A percentile compares a stretch with the other conserved stretches of the same genome.
Conservation (phyloP, 2,329 filamentous ascomycete genomes). For the Nemania diffusa region DNA sequence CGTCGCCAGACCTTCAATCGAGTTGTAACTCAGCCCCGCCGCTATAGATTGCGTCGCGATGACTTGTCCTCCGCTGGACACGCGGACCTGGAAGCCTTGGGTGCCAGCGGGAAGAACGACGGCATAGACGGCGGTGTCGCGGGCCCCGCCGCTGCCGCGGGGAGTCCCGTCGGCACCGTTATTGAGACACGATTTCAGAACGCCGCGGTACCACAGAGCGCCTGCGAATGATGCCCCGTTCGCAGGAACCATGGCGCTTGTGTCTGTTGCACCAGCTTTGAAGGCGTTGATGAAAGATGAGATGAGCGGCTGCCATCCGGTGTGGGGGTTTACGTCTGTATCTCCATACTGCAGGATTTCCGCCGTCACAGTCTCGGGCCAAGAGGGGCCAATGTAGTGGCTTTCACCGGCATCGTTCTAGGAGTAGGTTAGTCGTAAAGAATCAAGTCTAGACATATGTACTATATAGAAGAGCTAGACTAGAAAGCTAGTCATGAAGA, state of each 20-base stretch:
- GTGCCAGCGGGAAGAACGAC: constrained; percentile 40
- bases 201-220: constrained; percentile 49
- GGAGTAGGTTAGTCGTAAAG: constrained; percentile 16
- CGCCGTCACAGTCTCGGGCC: constrained; percentile 45
- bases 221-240: constrained; percentile 42
- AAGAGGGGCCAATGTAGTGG: constrained; percentile 52
- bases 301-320: constrained; percentile 51
- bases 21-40: constrained; percentile 44
- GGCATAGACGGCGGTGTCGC: constrained; percentile 48
- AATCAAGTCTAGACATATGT: not conserved
- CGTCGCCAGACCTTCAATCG: constrained; percentile 39
- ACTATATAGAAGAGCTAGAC: not conserved
- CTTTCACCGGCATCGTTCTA: constrained; percentile 51
- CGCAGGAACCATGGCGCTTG: constrained; percentile 40
- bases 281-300: constrained; percentile 51
- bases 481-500: constrained; percentile 14
- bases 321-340: constrained; percentile 44
- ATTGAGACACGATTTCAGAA: constrained; percentile 31
- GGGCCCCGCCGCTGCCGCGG: constrained; percentile 40
- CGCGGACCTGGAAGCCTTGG: constrained; percentile 35
- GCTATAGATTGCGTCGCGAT: constrained; percentile 36
- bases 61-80: constrained; percentile 44
- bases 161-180: constrained; percentile 40
- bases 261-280: constrained; percentile 42
- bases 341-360: constrained; percentile 49